Evolutionary conservation across 495 filamentous ascomycete genomes (phyloP).

Genomic region (Neurospora sp.): DNA sequence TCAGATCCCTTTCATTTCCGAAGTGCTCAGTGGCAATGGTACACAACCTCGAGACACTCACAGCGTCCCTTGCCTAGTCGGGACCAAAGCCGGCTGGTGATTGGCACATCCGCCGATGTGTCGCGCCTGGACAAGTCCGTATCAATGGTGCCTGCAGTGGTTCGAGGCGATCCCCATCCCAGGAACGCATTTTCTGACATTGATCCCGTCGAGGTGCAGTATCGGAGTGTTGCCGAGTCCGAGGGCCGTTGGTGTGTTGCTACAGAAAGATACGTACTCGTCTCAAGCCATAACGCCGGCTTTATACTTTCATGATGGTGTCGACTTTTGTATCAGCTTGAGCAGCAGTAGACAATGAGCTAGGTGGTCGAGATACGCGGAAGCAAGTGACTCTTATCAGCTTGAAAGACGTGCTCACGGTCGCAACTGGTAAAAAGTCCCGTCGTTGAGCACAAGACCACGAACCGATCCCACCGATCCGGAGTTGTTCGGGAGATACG

Average conservation of each 20-base stretch:
- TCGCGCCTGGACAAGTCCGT: not conserved
- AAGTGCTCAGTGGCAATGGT: not conserved
- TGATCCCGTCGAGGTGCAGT: not conserved
- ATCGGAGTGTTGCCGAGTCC: not conserved
- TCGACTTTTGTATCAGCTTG: not conserved
- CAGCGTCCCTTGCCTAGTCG: not conserved
- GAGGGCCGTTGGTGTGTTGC: not conserved
- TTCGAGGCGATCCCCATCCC: not conserved
- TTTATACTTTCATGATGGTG: not conserved
- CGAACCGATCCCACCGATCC: not conserved
- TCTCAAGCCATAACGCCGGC: not conserved
- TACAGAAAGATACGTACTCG: no score
- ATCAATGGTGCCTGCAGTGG: not conserved
- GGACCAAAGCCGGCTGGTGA: not conserved
- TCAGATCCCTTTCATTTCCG: not conserved
- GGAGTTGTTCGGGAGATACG: not conserved
- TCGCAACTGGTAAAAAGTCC: not conserved
- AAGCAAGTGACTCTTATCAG: not conserved
- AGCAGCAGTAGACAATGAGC: not conserved
- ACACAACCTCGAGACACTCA: not conserved
- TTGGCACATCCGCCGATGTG: not conserved
- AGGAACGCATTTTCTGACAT: not conserved
- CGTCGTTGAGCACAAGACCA: not conserved
- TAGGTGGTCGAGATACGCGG: not conserved
- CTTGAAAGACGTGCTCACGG: not conserved